Evolutionary conservation across 805 yeast genomes (phyloP), one percentile per base, ranked within the genome.

Genomic region (Candida ovalis): DNA sequence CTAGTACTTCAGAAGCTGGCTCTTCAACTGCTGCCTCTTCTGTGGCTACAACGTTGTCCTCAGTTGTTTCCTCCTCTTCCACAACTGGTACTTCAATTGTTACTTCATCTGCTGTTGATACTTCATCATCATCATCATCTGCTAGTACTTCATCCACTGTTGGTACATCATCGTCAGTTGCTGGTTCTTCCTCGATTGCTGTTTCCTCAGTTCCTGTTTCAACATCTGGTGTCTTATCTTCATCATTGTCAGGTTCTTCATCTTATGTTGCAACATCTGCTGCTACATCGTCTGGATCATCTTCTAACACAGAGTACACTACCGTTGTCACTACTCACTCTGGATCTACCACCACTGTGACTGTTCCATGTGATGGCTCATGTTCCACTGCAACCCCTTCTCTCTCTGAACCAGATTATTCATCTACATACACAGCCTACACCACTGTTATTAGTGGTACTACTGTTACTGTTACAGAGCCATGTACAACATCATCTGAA

Each of bases 81-180:
- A 13, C 32, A 2, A 24, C 10, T 39, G n/a, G 30, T 23, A 38
- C 23, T 27, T 22, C 32, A 2, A 24, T 13, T 39, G n/a, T 36
- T 23, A 38, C n/a, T 17, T 47, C 49, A 9, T 50, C 49, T 17
- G 47, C 57, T 45, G 47, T 32, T 35, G 35, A 33, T 15, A 30
- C 35, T 30, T 13, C 17, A 8, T 8, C 35, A 5, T 32, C 58
- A 33, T 33, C 37, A n/a, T 36, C 39, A 36, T 18, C 9, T 19
- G 41, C 51, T 23, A 30, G 37, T n/a, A 49, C 58, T 35, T 40
- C 56, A 15, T 47, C 50, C 25, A 18, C 53, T 19, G 25, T 48
- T 22, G 25, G 7, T 33, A 7, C 28, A 7, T 25, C 28, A 7
- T 25, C 28, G 10, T 33, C 17, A 4, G 9, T 19, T n/a, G n/a